Conservation (phyloP, 805 yeast genomes). For the Wickerhamiella musiphila region DNA sequence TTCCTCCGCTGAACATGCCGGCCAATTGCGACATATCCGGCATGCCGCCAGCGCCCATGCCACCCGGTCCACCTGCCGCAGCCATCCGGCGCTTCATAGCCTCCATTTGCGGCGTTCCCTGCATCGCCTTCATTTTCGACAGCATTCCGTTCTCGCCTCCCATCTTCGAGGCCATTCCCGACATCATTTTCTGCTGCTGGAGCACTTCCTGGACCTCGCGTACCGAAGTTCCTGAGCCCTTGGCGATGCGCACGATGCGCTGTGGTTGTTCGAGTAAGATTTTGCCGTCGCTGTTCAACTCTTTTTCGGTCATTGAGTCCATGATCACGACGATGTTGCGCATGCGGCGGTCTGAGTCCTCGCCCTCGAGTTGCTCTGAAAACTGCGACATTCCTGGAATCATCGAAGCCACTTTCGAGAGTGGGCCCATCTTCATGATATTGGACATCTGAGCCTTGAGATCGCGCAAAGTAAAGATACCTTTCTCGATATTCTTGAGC, state of each 20-base stretch:
- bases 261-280: constrained; percentile 65
- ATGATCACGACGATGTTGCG: constrained; percentile 78
- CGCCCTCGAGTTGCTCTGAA: constrained; percentile 79
- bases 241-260: constrained; percentile 76
- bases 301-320: constrained; percentile 92
- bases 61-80: too few species aligned
- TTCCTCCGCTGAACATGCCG: constrained; percentile 27
- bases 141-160: constrained; percentile 38
- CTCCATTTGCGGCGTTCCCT: constrained; percentile 27
- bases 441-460: constrained; percentile 90
- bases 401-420: constrained; percentile 87
- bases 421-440: constrained; percentile 91
- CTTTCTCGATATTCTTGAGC: constrained; percentile 83
- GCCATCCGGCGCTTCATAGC: constrained; percentile 30
- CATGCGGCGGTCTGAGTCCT: constrained; percentile 68
- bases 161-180: constrained; percentile 67
- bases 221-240: constrained; percentile 86
- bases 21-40: constrained; percentile 29
- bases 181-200: constrained; percentile 86
- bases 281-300: constrained; percentile 77
- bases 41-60: constrained; percentile 30
- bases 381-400: constrained; percentile 78
- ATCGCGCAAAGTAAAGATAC: constrained; percentile 81
- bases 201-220: constrained; percentile 86
- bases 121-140: constrained; percentile 24